Base-by-base conservation (phyloP, 306 rosid species). In the Oxytropis ochrocephala region DNA sequence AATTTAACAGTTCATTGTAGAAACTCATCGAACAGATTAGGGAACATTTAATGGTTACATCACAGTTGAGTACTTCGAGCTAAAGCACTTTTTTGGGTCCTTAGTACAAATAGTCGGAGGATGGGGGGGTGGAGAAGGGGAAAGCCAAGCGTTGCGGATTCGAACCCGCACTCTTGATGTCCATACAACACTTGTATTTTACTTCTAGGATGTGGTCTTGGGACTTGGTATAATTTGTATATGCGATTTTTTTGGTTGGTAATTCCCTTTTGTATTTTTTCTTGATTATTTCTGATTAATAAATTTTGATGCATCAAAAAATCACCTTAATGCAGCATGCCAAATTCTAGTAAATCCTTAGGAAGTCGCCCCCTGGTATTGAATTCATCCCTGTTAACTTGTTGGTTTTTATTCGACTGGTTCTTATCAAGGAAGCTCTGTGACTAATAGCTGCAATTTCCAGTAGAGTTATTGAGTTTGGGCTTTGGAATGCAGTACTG, bases 21-120 rank as follows among this genome's bases (percentile, higher is more conserved):
- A 70, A 70, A 70, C 35, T 53, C 58, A 12, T 70, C 54, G 16
- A 77, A 46, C 24, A 54, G 36, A 27, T 44, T 29, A 42, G 11
- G 50, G 3, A 51, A 2, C 11, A 8, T 79, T 77, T 67, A 14
- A 52, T 61, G 61, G 14, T 9, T 18, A 16, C 24, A 33, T 7
- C 29, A 16, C 24, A 33, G 19, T 35, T 43, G n/a, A 60, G 48
- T 74, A 52, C 47, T 64, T 38, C 51, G 52, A 78, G 16, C 61
- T 4, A 38, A 18, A 35, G 36, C 57, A 4, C 3, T 24, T 24
- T 24, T 24, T 24, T 24, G 29, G 29, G 29, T 24, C 29, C 3
- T 24, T 24, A 24, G 29, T 24, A 24, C 29, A 1, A 24, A 24
- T 4, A 24, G 29, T 24, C 3, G 29, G 29, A 24, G 29, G 29